Base-by-base conservation (phyloP, 176 grass and related monocot genomes). In the Aegilops bicornis region DNA sequence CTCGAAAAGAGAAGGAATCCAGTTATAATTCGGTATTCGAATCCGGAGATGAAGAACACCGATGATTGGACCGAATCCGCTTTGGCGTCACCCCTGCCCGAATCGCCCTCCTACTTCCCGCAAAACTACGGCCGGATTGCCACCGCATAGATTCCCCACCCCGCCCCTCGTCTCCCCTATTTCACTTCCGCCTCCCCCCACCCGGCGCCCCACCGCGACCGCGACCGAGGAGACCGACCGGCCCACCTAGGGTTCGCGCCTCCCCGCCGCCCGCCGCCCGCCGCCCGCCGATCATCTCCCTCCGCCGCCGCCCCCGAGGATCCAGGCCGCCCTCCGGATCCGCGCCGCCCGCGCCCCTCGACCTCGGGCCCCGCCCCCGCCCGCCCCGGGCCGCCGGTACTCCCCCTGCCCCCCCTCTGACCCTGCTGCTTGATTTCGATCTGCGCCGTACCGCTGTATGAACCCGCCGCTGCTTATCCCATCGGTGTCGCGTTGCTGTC, bases 1-100 rank as follows among this genome's bases (percentile, higher is more conserved):
- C 36, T 42, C 1, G 40, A 42, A 43, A 43, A 43, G 10, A 43
- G 11, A 40, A 40, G 9, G 39, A 12, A 43, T 43, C 10, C 11
- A 27, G 10, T 12, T 43, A 15, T 52, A 52, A 52, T 52, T 17
- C 1, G 50, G 16, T 54, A 54, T 54, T 54, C 16, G 40, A 8
- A 20, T 22, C 19, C 0, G 19, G 1, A 20, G 0, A 22, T 8
- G 19, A 58, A 22, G 7, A 1, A 8, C 4, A 8, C 0, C 0
- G 54, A 58, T 8, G 17, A 17, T 8, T 20, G 6, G 6, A 58
- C 2, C 15, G 52, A 20, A 58, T 20, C 19, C 7, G 54, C 7
- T 20, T 8, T 8, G 16, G 54, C 0, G 6, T 8, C 54, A 0
- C 0, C 19, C 54, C 6, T 58, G 8, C 54, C 54, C 54, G 54